Percentiles rank a stretch among this genome's conserved stretches.
Evolutionary conservation across 2,329 filamentous ascomycete species (phyloP).

Genomic region (Graphilbum sp.): DNA sequence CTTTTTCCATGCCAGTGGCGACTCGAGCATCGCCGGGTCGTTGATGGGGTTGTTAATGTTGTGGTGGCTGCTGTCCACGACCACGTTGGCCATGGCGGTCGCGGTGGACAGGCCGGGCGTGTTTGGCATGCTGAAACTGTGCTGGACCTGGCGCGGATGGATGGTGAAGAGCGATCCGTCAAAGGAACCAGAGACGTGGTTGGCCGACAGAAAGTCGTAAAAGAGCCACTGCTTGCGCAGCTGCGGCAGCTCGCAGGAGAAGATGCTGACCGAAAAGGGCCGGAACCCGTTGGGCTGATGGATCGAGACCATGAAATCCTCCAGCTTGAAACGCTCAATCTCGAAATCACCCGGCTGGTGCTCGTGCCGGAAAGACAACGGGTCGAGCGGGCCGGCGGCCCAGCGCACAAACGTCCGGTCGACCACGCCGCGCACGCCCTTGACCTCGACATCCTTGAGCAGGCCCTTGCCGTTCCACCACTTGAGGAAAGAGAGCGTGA

Average conservation of each 20-base stretch:
- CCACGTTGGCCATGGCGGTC: conserved; percentile 38
- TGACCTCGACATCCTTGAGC: conserved; percentile 82
- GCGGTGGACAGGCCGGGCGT: conserved; percentile 36
- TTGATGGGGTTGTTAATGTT: conserved; percentile 22
- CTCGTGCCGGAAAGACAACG: conserved; percentile 72
- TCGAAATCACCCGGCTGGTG: conserved; percentile 91
- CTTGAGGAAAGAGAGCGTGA: conserved; percentile 92
- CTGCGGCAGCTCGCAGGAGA: conserved; percentile 83
- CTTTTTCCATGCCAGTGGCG: conserved; percentile 64
- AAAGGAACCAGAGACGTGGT: conserved; percentile 88
- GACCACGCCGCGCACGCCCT: conserved; percentile 80
- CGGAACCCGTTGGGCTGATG: conserved; percentile 83
- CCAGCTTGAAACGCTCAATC: conserved; percentile 90
- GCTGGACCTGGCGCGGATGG: conserved; percentile 77
- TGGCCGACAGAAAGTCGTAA: conserved; percentile 91
- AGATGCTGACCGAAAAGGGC: conserved; percentile 92
- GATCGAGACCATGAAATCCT: conserved; percentile 80
- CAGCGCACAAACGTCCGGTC: conserved; percentile 75
- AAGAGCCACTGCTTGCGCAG: conserved; percentile 93
- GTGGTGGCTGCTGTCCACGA: conserved; percentile 40
- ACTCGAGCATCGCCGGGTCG: conserved; percentile 3
- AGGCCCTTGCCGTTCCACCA: conserved; percentile 97
- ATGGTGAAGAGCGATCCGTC: conserved; percentile 96
- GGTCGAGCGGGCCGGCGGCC: conserved; percentile 54
- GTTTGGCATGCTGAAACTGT: not conserved